Percentiles rank a stretch among this genome's conserved stretches.
These are phyloP conservation scores for Penicillium tannophilum DNA, from an alignment of 495 filamentous ascomycete species.

Conservation along the genomic window DNA sequence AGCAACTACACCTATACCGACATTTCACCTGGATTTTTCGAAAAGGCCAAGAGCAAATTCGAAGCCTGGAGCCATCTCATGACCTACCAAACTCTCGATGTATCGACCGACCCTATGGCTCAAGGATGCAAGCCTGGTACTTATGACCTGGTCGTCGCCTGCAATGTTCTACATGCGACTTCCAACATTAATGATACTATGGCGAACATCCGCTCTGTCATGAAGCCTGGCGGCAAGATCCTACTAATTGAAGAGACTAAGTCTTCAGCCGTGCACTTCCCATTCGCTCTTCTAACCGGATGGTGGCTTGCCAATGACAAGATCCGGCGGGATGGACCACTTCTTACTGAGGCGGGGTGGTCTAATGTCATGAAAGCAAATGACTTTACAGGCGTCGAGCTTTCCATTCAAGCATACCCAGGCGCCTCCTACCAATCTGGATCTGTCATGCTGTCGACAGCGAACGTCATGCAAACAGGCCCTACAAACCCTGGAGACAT, in stretches of 20 bases:
- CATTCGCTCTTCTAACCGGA: conserved; percentile 31
- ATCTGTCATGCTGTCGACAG: conserved; percentile 29
- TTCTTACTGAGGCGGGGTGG: conserved; percentile 27
- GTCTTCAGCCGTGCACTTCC: conserved; percentile 26
- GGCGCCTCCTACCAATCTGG: conserved; percentile 26
- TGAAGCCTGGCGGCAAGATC: conserved; percentile 37
- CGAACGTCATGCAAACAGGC: conserved; percentile 12
- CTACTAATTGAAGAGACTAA: conserved; percentile 33
- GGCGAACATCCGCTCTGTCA: conserved; percentile 38
- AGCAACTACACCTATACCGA: conserved; percentile 42
- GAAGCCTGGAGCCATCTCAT: conserved; percentile 35
- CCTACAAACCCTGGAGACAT: conserved; percentile 25
- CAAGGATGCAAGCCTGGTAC: conserved; percentile 50
- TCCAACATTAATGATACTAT: conserved; percentile 48
- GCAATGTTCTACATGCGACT: conserved; percentile 56
- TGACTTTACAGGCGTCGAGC: conserved; percentile 28
- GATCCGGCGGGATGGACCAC: conserved; percentile 23
- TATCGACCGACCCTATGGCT: conserved; percentile 41
- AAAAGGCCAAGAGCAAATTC: conserved; percentile 28
- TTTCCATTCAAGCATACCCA: conserved; percentile 29
- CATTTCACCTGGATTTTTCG: conserved; percentile 39
- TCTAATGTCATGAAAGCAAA: conserved; percentile 25
- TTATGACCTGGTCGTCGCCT: conserved; percentile 56
- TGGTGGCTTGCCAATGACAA: conserved; percentile 35
- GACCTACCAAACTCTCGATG: conserved; percentile 50